Percentiles rank a stretch among this genome's conserved stretches.
phyloP scores from a whole-genome alignment of 208 protist species.

The Vickermania ingenoplastis region DNA sequence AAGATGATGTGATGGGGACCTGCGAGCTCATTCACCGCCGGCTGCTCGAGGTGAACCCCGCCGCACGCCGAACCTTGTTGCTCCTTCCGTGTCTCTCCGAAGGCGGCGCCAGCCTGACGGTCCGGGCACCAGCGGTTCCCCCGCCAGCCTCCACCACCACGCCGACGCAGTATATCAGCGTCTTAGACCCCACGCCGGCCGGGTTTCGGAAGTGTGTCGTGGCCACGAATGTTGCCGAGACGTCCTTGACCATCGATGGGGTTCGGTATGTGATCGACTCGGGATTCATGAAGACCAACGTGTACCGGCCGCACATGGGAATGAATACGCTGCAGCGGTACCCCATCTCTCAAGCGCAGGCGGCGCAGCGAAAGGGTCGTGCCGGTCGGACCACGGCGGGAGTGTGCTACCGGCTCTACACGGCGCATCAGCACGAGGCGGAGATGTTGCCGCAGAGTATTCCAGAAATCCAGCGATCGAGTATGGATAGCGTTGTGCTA shows the following conservation, averaged over 20 bases:
- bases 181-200: slow-evolving; percentile 94
- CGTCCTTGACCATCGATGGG: slow-evolving; percentile 98
- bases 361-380: slow-evolving; percentile 95
- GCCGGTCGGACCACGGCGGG: slow-evolving; percentile 96
- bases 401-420: slow-evolving; percentile 95
- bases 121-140: slow-evolving; percentile 29
- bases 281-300: slow-evolving; percentile 99
- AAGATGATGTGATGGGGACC: slow-evolving; percentile 95
- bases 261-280: slow-evolving; percentile 93
- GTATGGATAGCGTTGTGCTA: slow-evolving; percentile 91
- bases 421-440: slow-evolving; percentile 89
- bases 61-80: slow-evolving; percentile 88
- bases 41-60: slow-evolving; percentile 80
- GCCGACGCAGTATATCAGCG: slow-evolving; percentile 21
- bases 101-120: slow-evolving; percentile 38
- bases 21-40: slow-evolving; percentile 86
- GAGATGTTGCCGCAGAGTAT: slow-evolving; percentile 94
- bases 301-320: slow-evolving; percentile 95
- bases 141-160: not conserved
- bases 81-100: slow-evolving; percentile 87
- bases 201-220: slow-evolving; percentile 97
- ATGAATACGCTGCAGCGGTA: slow-evolving; percentile 96
- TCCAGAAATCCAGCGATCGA: slow-evolving; percentile 98
- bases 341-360: slow-evolving; percentile 95
- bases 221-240: slow-evolving; percentile 99